Evolutionary conservation across 139 green algal genomes (phyloP), one percentile per base, ranked within the genome.

Genomic region (Mesostigma viride): DNA sequence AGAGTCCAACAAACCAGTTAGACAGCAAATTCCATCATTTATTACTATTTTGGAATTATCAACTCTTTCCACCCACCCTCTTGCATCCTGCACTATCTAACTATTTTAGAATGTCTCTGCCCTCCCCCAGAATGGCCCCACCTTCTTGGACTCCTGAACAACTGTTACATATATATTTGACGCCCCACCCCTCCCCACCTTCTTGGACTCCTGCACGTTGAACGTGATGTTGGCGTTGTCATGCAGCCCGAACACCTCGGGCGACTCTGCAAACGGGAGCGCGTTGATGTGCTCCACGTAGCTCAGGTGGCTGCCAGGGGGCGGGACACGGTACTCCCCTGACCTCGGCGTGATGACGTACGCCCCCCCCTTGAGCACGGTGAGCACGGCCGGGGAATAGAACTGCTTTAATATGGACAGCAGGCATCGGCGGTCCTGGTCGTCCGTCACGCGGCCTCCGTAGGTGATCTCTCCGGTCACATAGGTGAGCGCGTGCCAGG

Each of bases 341-440:
- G 56, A 56, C 3, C 67, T 77, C n/a, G n/a, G n/a, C 45, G 80
- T 85, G 76, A 90, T 81, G 26, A 26, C 58, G 79, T 87, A 89
- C 17, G 20, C 65, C 20, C 28, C 82, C 78, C 35, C 70, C 75
- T 87, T 87, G 46, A 91, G 35, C 35, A 69, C 27, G 31, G 81
- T 59, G 70, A 84, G 83, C 64, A 77, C 85, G 35, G 89, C 87
- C 75, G 95, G 86, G 2, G 88, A 87, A 57, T 90, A 96, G 1
- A 89, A 92, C 71, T 92, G 76, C 87, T 95, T 95, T 64, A 93
- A 70, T 11, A 91, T 81, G 66, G 72, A 85, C 1, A 94, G 82
- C 57, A 93, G 78, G 33, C 82, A 58, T 35, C 76, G 62, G 1
- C 76, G 46, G 68, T 82, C 76, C 68, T 82, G 80, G 67, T 80